A percentile compares a stretch with the other conserved stretches of the same genome.
Conservation (phyloP, 2,329 filamentous ascomycete genomes). For the Penicillium hesseltinei region DNA sequence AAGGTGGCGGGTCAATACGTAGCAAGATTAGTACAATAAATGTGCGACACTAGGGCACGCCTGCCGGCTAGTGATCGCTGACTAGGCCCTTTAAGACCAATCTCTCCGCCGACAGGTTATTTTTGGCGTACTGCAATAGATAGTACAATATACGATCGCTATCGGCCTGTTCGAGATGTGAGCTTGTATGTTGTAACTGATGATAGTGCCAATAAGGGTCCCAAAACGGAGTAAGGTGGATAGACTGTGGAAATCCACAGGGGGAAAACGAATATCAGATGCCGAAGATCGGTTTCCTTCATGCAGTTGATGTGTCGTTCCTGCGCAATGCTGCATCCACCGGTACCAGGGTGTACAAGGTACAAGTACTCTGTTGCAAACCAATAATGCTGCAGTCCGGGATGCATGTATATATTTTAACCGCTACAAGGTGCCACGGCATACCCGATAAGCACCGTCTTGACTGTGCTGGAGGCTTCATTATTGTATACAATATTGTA, state of each 20-base stretch:
- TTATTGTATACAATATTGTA: conserved; percentile 4
- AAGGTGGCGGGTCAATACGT: conserved; percentile 12
- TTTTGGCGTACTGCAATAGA: conserved; percentile 13
- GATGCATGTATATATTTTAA: not conserved
- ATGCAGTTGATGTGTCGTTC: conserved; percentile 17
- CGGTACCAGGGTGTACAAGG: not conserved
- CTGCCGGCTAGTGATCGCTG: conserved; percentile 18
- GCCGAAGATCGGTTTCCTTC: not conserved
- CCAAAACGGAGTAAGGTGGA: not conserved
- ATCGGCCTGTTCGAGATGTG: not conserved
- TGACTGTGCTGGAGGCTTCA: not conserved
- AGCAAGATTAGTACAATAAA: conserved; percentile 16
- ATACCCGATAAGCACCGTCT: not conserved
- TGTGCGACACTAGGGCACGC: conserved; percentile 23
- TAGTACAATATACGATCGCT: not conserved
- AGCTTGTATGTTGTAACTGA: not conserved
- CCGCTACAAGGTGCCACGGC: not conserved
- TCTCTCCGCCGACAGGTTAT: conserved; percentile 15
- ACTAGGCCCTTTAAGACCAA: conserved; percentile 14
- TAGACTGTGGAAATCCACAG: not conserved
- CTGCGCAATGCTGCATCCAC: conserved; percentile 10
- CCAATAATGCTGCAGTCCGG: not conserved
- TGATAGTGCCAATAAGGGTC: not conserved
- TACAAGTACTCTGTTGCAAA: not conserved
- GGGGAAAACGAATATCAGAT: not conserved